A percentile compares a stretch with the other conserved stretches of the same genome.
These are phyloP conservation scores for Diplocarpon mali DNA, from an alignment of 2,329 filamentous ascomycete genomes.

Conservation along the genomic window DNA sequence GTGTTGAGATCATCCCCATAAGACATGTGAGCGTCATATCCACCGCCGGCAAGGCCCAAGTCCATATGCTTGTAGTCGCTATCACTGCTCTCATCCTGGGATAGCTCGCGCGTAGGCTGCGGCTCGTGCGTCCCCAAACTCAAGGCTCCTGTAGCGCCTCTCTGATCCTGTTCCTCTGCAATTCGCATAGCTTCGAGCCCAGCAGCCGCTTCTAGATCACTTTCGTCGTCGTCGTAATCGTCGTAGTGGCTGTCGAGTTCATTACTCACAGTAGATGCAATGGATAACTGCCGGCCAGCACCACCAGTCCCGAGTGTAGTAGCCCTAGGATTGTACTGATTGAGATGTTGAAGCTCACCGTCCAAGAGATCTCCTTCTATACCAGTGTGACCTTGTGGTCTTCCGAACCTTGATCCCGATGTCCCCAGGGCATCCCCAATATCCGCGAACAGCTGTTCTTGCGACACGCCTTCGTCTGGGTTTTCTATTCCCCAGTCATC, in stretches of 20 bases:
- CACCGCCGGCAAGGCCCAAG: slow-evolving; percentile 62
- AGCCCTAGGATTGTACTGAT: slow-evolving; percentile 39
- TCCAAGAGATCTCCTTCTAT: slow-evolving; percentile 37
- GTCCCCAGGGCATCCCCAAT: slow-evolving; percentile 27
- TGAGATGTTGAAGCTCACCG: slow-evolving; percentile 37
- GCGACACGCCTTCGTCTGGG: slow-evolving; percentile 20
- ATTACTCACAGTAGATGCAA: slow-evolving; percentile 35
- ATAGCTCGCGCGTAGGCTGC: slow-evolving; percentile 27
- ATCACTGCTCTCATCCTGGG: slow-evolving; percentile 46
- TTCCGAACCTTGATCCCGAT: slow-evolving; percentile 12
- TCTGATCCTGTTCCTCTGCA: slow-evolving; percentile 68
- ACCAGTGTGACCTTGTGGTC: slow-evolving; percentile 10
- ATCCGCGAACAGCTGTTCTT: slow-evolving; percentile 28
- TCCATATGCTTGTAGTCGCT: slow-evolving; percentile 65
- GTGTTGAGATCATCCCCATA: slow-evolving; percentile 40
- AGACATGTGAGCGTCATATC: slow-evolving; percentile 50
- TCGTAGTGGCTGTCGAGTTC: slow-evolving; percentile 27
- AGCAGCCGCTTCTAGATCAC: slow-evolving; percentile 77
- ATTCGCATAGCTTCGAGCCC: slow-evolving; percentile 75
- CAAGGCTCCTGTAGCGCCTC: slow-evolving; percentile 39
- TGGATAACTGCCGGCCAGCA: slow-evolving; percentile 40
- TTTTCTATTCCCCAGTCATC: slow-evolving; percentile 22
- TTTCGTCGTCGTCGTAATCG: slow-evolving; percentile 57
- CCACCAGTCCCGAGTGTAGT: slow-evolving; percentile 34
- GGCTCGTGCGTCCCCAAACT: slow-evolving; percentile 37